phyloP scores from a whole-genome alignment of 2,329 filamentous ascomycete species.

The Scopulariopsis brevicaulis region DNA sequence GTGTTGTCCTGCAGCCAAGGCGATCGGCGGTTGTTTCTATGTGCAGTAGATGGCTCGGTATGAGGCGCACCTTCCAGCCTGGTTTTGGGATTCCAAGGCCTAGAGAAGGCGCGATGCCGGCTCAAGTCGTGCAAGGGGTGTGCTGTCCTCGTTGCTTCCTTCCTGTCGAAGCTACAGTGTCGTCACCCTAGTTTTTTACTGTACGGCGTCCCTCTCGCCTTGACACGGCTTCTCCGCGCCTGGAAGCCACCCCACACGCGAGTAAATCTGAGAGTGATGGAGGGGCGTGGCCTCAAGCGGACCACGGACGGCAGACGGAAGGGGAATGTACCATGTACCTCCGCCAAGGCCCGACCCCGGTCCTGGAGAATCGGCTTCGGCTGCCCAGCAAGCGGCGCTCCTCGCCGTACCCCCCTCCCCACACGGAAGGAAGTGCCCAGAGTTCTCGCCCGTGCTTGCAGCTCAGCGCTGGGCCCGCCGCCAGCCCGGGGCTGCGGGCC shows the following conservation, averaged over 20 bases:
- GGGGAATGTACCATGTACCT: not conserved
- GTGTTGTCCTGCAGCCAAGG: no score
- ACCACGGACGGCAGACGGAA: not conserved
- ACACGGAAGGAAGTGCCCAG: not conserved
- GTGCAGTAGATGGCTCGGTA: no score
- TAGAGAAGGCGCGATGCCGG: not conserved
- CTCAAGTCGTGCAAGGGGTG: not conserved
- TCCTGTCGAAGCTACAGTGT: not conserved
- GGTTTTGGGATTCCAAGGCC: not conserved
- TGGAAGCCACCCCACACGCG: not conserved
- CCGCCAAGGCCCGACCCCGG: not conserved
- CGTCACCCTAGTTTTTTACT: not conserved
- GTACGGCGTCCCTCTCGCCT: not conserved
- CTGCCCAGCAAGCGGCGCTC: not conserved
- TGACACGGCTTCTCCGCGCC: not conserved
- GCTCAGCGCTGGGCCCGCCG: not conserved
- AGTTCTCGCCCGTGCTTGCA: not conserved
- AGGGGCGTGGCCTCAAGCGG: not conserved
- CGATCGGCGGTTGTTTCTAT: no score
- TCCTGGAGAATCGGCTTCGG: not conserved
- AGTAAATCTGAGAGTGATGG: not conserved
- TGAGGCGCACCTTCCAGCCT: no score
- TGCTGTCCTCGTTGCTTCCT: not conserved
- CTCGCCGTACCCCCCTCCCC: not conserved
- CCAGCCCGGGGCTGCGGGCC: not conserved